Evolutionary conservation across 306 rosid genomes (phyloP).

Genomic region (Dicorynia guianensis): DNA sequence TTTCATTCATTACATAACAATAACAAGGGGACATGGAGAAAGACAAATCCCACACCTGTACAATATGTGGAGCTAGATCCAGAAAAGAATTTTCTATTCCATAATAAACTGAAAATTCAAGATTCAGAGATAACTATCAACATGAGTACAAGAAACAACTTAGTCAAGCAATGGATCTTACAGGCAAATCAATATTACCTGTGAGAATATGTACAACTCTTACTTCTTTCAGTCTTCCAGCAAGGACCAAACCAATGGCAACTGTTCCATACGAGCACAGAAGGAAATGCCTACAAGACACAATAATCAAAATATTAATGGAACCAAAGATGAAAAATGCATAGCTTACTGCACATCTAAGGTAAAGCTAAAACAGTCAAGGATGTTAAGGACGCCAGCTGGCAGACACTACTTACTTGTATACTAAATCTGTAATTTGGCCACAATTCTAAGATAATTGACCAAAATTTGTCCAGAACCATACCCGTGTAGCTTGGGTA

Average conservation of each 20-base stretch:
- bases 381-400: not conserved
- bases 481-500: not conserved
- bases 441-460: not conserved
- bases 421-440: not conserved
- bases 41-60: constrained; percentile 63
- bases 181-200: constrained; percentile 56
- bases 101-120: constrained; percentile 71
- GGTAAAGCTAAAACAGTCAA: constrained; percentile 34
- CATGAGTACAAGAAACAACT: constrained; percentile 42
- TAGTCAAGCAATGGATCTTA: constrained; percentile 13
- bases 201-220: constrained; percentile 73
- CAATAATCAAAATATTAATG: constrained; percentile 41
- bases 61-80: constrained; percentile 79
- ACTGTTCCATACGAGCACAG: constrained; percentile 83
- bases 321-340: constrained; percentile 20
- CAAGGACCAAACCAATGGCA: constrained; percentile 72
- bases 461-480: not conserved
- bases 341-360: constrained; percentile 14
- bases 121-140: constrained; percentile 33
- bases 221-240: constrained; percentile 76
- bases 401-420: not conserved
- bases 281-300: constrained; percentile 84
- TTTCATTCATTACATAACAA: not conserved
- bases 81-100: constrained; percentile 74
- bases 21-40: constrained; percentile 13